phyloP scores from a whole-genome alignment of 2,329 filamentous ascomycete species.

The Magnaporthiopsis incrustans region DNA sequence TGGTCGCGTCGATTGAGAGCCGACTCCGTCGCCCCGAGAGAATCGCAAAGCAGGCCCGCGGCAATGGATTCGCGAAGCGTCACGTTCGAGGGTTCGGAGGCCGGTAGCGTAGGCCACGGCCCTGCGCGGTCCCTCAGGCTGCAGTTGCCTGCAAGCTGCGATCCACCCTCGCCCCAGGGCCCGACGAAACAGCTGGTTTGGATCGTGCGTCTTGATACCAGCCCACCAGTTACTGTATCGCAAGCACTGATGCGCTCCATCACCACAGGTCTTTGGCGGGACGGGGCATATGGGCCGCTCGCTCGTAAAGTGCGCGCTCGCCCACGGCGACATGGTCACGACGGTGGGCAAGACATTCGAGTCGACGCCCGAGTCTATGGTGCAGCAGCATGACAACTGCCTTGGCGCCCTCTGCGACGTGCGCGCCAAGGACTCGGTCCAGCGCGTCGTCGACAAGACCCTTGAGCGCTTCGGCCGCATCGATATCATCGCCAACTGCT shows the following conservation, averaged over 20 bases:
- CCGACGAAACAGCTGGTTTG: constrained; percentile 73
- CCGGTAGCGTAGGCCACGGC: neutral
- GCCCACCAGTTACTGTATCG: constrained; percentile 5
- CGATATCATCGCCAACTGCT: constrained; percentile 88
- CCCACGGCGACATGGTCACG: constrained; percentile 74
- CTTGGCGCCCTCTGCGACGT: constrained; percentile 86
- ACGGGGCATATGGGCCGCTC: constrained; percentile 96
- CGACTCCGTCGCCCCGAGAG: neutral
- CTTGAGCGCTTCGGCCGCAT: constrained; percentile 71
- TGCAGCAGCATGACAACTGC: constrained; percentile 62
- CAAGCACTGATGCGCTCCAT: constrained; percentile 1
- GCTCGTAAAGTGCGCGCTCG: constrained; percentile 72
- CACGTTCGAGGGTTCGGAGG: constrained; percentile 6
- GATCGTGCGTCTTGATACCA: constrained; percentile 53
- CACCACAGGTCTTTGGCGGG: constrained; percentile 72
- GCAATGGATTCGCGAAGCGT: constrained; percentile 4
- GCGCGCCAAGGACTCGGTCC: constrained; percentile 69
- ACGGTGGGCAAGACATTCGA: constrained; percentile 80
- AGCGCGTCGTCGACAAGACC: constrained; percentile 59
- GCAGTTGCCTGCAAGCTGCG: constrained; percentile 73
- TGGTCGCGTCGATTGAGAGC: neutral
- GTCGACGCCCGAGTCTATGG: constrained; percentile 65
- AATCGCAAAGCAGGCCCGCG: neutral
- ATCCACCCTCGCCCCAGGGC: constrained; percentile 67
- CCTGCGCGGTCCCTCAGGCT: constrained; percentile 20